These are phyloP conservation scores for Penicillium canariense DNA, from an alignment of 495 filamentous ascomycete genomes.

Conservation along the genomic window DNA sequence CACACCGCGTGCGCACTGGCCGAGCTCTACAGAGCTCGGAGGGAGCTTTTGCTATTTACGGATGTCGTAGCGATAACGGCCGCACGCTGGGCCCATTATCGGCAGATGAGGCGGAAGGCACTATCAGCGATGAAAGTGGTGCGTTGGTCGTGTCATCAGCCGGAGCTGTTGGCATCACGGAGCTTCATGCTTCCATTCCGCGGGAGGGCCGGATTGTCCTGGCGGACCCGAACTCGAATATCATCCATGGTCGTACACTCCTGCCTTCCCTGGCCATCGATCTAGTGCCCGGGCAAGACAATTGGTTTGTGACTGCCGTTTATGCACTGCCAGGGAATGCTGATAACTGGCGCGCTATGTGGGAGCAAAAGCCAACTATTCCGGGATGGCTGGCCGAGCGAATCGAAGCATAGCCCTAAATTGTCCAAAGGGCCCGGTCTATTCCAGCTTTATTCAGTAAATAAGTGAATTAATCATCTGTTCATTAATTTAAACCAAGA, in stretches of 20 bases:
- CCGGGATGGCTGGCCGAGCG: constrained; percentile 8
- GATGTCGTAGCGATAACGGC: constrained; percentile 55
- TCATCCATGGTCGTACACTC: constrained; percentile 66
- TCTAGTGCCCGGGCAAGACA: constrained; percentile 31
- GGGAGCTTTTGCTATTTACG: constrained; percentile 68
- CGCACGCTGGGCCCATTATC: constrained; percentile 56
- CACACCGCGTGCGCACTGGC: constrained; percentile 56
- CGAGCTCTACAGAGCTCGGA: constrained; percentile 65
- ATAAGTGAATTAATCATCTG: too few species aligned
- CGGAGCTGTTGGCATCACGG: constrained; percentile 69
- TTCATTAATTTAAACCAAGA: too few species aligned
- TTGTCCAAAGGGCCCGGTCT: too few species aligned
- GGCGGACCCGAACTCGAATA: constrained; percentile 75
- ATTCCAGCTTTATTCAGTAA: too few species aligned
- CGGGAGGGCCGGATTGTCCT: constrained; percentile 61
- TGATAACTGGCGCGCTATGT: constrained; percentile 1
- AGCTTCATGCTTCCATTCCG: constrained; percentile 43
- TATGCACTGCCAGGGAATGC: constrained; percentile 41
- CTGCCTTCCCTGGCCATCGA: constrained; percentile 59
- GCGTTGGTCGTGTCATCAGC: constrained; percentile 63
- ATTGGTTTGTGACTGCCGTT: constrained; percentile 51
- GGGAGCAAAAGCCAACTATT: constrained; percentile 10
- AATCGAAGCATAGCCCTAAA: too few species aligned
- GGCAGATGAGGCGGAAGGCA: constrained; percentile 52
- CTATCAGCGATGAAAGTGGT: constrained; percentile 44